phyloP scores from a whole-genome alignment of 768 basidiomycete species.

The Lenzites betulinus region DNA sequence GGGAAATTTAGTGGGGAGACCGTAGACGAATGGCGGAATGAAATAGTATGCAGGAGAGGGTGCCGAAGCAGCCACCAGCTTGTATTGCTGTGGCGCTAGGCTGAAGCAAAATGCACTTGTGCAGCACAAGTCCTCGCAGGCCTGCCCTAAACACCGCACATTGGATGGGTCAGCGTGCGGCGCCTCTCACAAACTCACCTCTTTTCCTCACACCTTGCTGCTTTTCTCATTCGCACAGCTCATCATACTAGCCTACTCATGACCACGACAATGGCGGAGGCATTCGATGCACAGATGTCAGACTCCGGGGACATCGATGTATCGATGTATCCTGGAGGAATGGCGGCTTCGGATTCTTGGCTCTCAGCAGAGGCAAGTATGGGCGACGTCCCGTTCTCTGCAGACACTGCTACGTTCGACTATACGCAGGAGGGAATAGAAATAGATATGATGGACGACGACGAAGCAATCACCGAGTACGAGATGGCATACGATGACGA shows the following conservation, averaged over 20 bases:
- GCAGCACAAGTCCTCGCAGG: not conserved
- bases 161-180: not conserved
- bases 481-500: constrained; percentile 52
- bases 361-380: constrained; percentile 55
- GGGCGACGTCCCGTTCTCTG: constrained; percentile 53
- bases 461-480: constrained; percentile 53
- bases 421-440: constrained; percentile 47
- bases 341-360: constrained; percentile 48
- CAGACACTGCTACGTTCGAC: constrained; percentile 32
- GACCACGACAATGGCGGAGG: constrained; percentile 38
- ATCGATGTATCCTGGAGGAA: constrained; percentile 49
- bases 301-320: constrained; percentile 62
- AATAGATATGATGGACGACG: constrained; percentile 65
- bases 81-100: not conserved
- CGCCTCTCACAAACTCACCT: not conserved
- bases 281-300: constrained; percentile 65
- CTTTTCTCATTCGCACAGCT: not conserved
- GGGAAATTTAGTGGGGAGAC: not conserved
- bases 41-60: too few relatives aligned
- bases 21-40: too few relatives aligned
- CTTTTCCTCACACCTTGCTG: not conserved
- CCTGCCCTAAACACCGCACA: constrained; percentile 12
- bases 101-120: not conserved
- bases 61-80: not conserved
- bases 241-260: not conserved